A percentile compares a stretch with the other conserved stretches of the same genome.
Conservation (phyloP, 2,329 filamentous ascomycete species). For the Erysiphe pulchra region DNA sequence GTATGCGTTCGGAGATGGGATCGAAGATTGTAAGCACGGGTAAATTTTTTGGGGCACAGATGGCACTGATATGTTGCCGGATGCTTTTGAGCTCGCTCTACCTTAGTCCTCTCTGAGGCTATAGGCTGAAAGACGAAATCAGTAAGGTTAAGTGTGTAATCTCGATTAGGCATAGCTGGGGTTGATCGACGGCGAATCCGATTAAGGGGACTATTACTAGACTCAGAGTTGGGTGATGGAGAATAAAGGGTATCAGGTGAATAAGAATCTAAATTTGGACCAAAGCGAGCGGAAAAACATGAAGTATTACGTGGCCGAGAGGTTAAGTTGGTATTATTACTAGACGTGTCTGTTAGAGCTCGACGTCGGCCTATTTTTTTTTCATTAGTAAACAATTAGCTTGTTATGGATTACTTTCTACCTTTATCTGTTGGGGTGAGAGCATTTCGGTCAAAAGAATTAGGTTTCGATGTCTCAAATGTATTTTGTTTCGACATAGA, state of each 20-base stretch:
- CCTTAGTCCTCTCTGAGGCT: constrained; percentile 26
- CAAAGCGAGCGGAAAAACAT: constrained; percentile 28
- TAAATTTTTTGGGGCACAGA: constrained; percentile 86
- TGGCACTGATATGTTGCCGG: constrained; percentile 91
- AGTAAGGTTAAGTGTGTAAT: constrained; percentile 72
- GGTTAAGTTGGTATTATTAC: constrained; percentile 14
- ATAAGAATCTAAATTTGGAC: constrained; percentile 21
- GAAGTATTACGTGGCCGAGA: constrained; percentile 23
- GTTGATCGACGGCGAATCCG: constrained; percentile 32
- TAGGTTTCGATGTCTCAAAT: constrained; percentile 38
- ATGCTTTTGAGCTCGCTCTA: constrained; percentile 86
- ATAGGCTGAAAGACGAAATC: constrained; percentile 61
- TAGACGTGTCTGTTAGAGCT: constrained; percentile 14
- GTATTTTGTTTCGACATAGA: constrained; percentile 41
- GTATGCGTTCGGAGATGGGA: constrained; percentile 92
- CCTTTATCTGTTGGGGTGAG: constrained; percentile 57
- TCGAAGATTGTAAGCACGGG: constrained; percentile 82
- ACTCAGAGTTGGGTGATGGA: constrained; percentile 31
- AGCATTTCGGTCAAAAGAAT: constrained; percentile 44
- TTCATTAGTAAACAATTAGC: constrained; percentile 5
- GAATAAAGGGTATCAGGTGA: constrained; percentile 23
- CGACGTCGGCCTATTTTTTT: constrained; percentile 12
- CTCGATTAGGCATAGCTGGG: constrained; percentile 29
- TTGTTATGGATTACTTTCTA: constrained; percentile 13
- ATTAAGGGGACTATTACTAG: constrained; percentile 19